Evolutionary conservation across 2,329 filamentous ascomycete genomes (phyloP).

Genomic region (Talaromyces piceae): DNA sequence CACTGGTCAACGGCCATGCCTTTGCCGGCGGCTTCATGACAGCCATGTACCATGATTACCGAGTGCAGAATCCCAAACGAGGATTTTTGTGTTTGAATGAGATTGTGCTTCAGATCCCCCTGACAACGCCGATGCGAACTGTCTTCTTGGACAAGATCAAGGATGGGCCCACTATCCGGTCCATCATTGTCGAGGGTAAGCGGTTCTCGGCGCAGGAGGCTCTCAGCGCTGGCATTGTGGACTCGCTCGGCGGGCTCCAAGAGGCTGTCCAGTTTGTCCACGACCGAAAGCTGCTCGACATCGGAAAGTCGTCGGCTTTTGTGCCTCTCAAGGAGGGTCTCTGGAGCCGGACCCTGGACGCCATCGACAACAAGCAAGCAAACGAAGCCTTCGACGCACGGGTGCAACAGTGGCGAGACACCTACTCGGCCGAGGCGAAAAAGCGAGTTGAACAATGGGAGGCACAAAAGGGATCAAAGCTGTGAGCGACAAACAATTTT

Average conservation of each 20-base stretch:
- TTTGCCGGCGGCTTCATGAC: slow-evolving; percentile 79
- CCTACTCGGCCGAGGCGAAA: slow-evolving; percentile 34
- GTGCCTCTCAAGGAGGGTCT: slow-evolving; percentile 67
- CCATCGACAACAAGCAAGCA: slow-evolving; percentile 48
- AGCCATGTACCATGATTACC: slow-evolving; percentile 76
- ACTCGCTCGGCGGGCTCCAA: slow-evolving; percentile 58
- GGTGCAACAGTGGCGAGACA: slow-evolving; percentile 43
- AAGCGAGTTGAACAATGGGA: slow-evolving; percentile 47
- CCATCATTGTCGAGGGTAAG: slow-evolving; percentile 64
- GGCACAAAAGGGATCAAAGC: slow-evolving; percentile 21
- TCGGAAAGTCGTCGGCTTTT: slow-evolving; percentile 60
- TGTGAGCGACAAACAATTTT: slow-evolving; percentile 4
- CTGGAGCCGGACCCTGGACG: slow-evolving; percentile 58
- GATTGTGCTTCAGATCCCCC: slow-evolving; percentile 68
- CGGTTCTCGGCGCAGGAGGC: slow-evolving; percentile 59
- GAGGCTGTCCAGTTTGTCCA: slow-evolving; percentile 55
- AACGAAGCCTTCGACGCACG: slow-evolving; percentile 37
- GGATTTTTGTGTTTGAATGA: slow-evolving; percentile 80
- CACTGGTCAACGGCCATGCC: slow-evolving; percentile 71
- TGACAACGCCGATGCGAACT: slow-evolving; percentile 64
- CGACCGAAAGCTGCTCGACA: slow-evolving; percentile 52
- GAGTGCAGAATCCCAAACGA: slow-evolving; percentile 61
- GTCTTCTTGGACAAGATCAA: slow-evolving; percentile 65
- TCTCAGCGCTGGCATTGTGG: slow-evolving; percentile 59
- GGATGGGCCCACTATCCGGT: slow-evolving; percentile 47